Base-by-base conservation (phyloP, 495 filamentous ascomycete species). In the Staphylotrichum longicolle region DNA sequence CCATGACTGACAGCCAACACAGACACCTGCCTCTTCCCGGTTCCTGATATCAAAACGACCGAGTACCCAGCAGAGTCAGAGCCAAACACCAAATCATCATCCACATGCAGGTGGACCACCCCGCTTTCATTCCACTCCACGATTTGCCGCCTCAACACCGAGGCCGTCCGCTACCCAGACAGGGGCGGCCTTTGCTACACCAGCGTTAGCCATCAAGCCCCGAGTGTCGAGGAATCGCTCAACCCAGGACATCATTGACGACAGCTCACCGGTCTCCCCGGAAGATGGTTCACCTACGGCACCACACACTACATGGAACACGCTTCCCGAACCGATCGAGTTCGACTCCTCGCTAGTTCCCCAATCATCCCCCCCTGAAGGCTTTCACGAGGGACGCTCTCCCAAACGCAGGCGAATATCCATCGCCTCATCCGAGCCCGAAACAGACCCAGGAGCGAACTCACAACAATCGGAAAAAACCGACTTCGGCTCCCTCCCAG, bases 1-100 rank as follows among this genome's bases (percentile, higher is more conserved):
- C 7, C 5, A 8, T 58, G 34, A 49, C 35, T 27, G 9, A 60
- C n/a, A 37, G 32, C 1, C 33, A 49, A 34, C 10, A 6, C 37
- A 80, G 77, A 80, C 77, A 10, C 76, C 76, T 5, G 75, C 74
- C 12, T 70, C 77, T 3, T 71, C 71, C 41, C 74, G 76, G 12
- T 80, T 78, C 60, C 62, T 78, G 15, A 68, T 72, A 54, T 69
- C 76, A 14, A 77, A 71, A 65, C 63, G 70, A 34, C 55, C 53
- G 47, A 50, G 46, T 5, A 70, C 71, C 11, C 74, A 75, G 53
- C 66, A 69, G 20, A 14, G 58, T 20, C 68, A 68, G 14, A 58
- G 41, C 20, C 74, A 74, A 56, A 74, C 72, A 9, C 69, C 72
- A 30, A 70, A 66, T 45, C 62, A 63, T 6, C 63, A 65, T 27